Conservation (phyloP, 116 monocot genomes). For the Phalaenopsis hybrid region DNA sequence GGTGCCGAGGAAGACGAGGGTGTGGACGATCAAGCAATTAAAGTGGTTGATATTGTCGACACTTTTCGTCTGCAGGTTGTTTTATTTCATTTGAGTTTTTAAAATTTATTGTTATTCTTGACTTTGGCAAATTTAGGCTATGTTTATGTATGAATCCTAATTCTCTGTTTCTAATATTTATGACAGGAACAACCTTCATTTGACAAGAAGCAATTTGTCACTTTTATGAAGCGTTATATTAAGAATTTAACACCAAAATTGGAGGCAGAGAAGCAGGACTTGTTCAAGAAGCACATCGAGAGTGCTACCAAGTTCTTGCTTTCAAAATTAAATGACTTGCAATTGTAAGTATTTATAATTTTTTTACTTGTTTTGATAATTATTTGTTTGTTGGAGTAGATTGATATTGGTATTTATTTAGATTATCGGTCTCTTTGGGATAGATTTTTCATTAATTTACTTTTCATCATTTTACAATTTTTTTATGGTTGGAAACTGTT, state of each 20-base stretch:
- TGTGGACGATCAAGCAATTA: slow-evolving; percentile 68
- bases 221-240: slow-evolving; percentile 67
- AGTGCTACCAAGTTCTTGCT: slow-evolving; percentile 69
- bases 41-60: slow-evolving; percentile 87
- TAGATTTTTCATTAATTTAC: no score
- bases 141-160: no score
- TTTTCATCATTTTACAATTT: no score
- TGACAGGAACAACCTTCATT: slow-evolving; percentile 78
- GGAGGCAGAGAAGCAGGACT: slow-evolving; percentile 39
- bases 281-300: slow-evolving; percentile 72
- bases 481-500: no score
- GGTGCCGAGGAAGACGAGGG: slow-evolving; percentile 79
- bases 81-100: neutral
- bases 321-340: slow-evolving; percentile 62
- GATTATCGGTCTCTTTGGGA: no score
- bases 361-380: neutral
- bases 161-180: slow-evolving; percentile 7
- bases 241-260: slow-evolving; percentile 46
- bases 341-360: slow-evolving; percentile 36
- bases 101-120: neutral
- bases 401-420: no score
- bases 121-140: neutral
- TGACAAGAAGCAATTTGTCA: slow-evolving; percentile 74
- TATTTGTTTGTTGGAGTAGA: neutral
- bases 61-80: slow-evolving; percentile 83